Evolutionary conservation across 2,329 filamentous ascomycete genomes (phyloP).

Genomic region (Neonectria faginata): DNA sequence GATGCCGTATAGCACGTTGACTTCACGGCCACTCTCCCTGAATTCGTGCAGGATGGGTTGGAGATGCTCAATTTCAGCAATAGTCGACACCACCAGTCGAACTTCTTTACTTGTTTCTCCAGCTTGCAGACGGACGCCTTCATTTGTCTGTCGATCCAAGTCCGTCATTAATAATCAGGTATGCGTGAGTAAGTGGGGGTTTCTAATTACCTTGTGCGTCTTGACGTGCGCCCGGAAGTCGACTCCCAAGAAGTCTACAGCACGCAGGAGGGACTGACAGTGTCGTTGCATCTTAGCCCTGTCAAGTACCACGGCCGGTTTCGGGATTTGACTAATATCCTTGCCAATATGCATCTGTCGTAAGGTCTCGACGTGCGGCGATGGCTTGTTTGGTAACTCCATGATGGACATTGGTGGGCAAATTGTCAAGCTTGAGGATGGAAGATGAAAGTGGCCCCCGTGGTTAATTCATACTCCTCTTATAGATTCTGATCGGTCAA

Average conservation of each 20-base stretch:
- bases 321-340: constrained; percentile 54
- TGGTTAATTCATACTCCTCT: background rate
- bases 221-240: constrained; percentile 73
- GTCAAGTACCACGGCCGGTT: constrained; percentile 69
- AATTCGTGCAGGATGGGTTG: constrained; percentile 61
- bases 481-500: background rate
- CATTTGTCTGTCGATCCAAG: constrained; percentile 57
- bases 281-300: constrained; percentile 64
- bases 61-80: constrained; percentile 69
- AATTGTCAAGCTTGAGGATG: no score
- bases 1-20: constrained; percentile 68
- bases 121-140: constrained; percentile 67
- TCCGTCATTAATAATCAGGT: background rate
- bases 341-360: constrained; percentile 42
- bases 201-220: constrained; percentile 67
- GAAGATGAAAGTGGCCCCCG: no score
- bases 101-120: constrained; percentile 54
- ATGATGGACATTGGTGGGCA: background rate
- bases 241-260: constrained; percentile 60
- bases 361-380: background rate
- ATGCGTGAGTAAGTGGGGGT: fast-evolving
- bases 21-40: constrained; percentile 24
- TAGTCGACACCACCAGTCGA: constrained; percentile 70
- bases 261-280: constrained; percentile 67
- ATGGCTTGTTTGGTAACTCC: background rate